Evolutionary conservation across 179 eudicot genomes (phyloP).

Genomic region (Carnegiea gigantea): DNA sequence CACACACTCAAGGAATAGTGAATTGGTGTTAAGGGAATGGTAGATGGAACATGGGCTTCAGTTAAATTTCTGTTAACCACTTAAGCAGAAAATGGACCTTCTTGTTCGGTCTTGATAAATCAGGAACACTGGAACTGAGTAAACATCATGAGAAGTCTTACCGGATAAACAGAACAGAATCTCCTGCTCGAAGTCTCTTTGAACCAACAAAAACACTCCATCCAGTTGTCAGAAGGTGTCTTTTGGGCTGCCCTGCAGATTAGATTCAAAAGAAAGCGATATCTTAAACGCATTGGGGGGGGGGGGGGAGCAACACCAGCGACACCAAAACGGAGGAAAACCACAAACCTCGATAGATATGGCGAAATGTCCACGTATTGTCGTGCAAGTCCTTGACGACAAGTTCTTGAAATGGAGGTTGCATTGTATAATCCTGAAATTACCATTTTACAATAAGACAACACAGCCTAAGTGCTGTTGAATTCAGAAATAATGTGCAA

Average conservation of each 20-base stretch:
- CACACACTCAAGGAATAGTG: no score
- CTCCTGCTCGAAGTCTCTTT: slow-evolving; percentile 88
- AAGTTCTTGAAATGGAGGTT: slow-evolving; percentile 98
- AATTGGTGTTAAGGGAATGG: no score
- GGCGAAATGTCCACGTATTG: slow-evolving; percentile 97
- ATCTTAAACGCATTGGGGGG: background rate
- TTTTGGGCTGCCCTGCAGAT: slow-evolving; percentile 84
- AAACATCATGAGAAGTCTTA: slow-evolving; percentile 19
- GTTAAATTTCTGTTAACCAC: no score
- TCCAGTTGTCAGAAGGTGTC: slow-evolving; percentile 95
- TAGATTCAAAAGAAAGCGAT: background rate
- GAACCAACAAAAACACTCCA: slow-evolving; percentile 98
- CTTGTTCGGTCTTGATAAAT: background rate
- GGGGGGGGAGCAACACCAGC: background rate
- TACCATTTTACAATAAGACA: background rate
- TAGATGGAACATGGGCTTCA: no score
- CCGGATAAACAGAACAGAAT: slow-evolving; percentile 89
- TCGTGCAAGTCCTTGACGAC: slow-evolving; percentile 92
- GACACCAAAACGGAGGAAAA: background rate
- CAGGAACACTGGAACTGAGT: background rate
- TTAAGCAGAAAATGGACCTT: background rate
- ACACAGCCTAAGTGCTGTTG: background rate
- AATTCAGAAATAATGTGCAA: background rate
- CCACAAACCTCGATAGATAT: slow-evolving; percentile 81
- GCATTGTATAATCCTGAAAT: slow-evolving; percentile 88